phyloP scores from a whole-genome alignment of 352 stramenopile genomes.

The Hyaloperonospora arabidopsidis region DNA sequence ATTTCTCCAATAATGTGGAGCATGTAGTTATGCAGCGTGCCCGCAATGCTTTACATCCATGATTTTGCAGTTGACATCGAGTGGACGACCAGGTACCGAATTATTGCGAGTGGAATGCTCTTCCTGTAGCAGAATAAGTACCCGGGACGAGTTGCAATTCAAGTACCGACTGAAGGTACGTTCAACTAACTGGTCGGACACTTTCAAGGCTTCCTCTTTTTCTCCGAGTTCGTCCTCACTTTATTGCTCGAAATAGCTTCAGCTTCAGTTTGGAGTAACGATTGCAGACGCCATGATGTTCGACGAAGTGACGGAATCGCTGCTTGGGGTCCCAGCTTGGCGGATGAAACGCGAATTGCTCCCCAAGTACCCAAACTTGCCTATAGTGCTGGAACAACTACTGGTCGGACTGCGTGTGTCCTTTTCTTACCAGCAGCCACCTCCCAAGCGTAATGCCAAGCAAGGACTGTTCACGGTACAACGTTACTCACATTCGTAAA shows the following conservation, averaged over 20 bases:
- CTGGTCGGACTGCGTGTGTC: slow-evolving; percentile 41
- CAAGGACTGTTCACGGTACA: slow-evolving; percentile 27
- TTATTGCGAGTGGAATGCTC: slow-evolving; percentile 24
- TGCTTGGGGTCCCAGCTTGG: slow-evolving; percentile 32
- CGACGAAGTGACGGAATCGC: slow-evolving; percentile 33
- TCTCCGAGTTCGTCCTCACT: neutral
- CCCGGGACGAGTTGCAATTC: slow-evolving; percentile 25
- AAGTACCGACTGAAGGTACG: slow-evolving; percentile 49
- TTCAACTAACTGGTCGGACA: neutral
- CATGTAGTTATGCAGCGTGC: slow-evolving; percentile 41
- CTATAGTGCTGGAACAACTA: slow-evolving; percentile 40
- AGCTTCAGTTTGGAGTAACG: slow-evolving; percentile 27
- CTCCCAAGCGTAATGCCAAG: slow-evolving; percentile 13
- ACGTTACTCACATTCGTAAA: slow-evolving; percentile 4
- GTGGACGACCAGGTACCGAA: slow-evolving; percentile 7
- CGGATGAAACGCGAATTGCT: slow-evolving; percentile 28
- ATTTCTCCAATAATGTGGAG: too few species aligned
- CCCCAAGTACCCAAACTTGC: slow-evolving; percentile 30
- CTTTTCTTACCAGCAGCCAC: slow-evolving; percentile 38
- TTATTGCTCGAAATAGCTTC: slow-evolving; percentile 22
- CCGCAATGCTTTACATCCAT: slow-evolving; percentile 40
- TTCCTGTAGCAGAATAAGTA: slow-evolving; percentile 20
- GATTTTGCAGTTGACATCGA: slow-evolving; percentile 16
- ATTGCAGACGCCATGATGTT: slow-evolving; percentile 44
- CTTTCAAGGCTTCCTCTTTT: neutral